Base-by-base conservation (phyloP, 2,329 filamentous ascomycete species). In the Endoconidiophora laricicola region DNA sequence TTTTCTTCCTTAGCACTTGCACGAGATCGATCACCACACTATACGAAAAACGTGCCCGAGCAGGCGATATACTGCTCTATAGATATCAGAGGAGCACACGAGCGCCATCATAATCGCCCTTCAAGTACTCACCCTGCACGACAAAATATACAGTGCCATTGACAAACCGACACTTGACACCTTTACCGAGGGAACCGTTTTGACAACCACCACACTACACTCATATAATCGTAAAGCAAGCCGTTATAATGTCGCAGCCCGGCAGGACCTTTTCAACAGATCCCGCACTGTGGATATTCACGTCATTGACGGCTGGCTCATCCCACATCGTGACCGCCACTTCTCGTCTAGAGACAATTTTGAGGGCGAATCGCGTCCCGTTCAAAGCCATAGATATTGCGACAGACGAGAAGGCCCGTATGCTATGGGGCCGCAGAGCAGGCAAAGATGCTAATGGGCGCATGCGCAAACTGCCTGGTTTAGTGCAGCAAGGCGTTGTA, bases 251-350 rank as follows among this genome's bases (percentile, higher is more conserved):
- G 55, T 46, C 56, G 24, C 52, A 56, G 20, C 50, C 56, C 46
- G 46, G 48, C 60, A 62, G 63, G 44, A 66, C 69, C 48, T 74
- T 69, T 61, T 70, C 69, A 56, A 72, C 69, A 57, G 81, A 86
- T 63, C 76, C 81, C 45, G 72, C 81, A 24, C 79, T 98, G 55
- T 98, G 91, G 69, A 83, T 98, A 59, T 95, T 93, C 69, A 96
- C 91, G 54, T 96, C 90, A 48, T 74, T 98, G 50, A 96, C 91
- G 18, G 86, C 91, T 53, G 91, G 91, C 56, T 94, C 87, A 39
- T 94, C 87, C 22, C 87, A 95, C 65, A 94, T 96, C 63, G 81
- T 96, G 60, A 96, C 91, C 39, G 91, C 88, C 23, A 96, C 91
- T 1, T 93, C 88, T 49, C 84, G 91, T 44, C 79, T 98, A 57